A percentile compares a stretch with the other conserved stretches of the same genome.
Conservation (phyloP, 2,329 filamentous ascomycete species). For the Verruconis gallopava region DNA sequence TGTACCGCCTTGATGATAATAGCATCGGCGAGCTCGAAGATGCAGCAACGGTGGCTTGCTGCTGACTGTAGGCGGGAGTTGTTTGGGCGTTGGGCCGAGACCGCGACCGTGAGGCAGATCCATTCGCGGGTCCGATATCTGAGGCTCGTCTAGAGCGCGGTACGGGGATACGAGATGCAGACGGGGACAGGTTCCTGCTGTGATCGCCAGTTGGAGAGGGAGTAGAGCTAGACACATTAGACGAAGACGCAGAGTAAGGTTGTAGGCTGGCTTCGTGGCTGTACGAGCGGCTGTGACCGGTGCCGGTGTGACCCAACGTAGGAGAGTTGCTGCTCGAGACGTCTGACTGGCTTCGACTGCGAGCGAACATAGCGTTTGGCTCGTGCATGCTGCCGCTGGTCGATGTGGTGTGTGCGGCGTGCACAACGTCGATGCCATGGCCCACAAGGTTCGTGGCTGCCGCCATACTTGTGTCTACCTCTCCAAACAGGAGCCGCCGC, state of each 20-base stretch:
- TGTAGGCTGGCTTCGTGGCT: background rate
- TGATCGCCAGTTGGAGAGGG: background rate
- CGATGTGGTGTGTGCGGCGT: background rate
- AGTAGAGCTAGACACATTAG: background rate
- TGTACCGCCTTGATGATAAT: constrained; percentile 8
- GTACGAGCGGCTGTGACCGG: background rate
- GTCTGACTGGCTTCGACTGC: constrained; percentile 2
- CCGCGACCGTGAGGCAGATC: background rate
- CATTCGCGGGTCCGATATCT: constrained; percentile 2
- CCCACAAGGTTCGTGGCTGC: background rate
- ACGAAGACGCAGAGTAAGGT: background rate
- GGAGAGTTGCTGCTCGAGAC: background rate
- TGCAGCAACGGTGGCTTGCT: background rate
- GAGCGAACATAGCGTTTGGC: constrained; percentile 6
- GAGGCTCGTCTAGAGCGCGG: constrained; percentile 2
- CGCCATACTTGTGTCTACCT: constrained; percentile 1
- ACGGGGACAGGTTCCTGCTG: background rate
- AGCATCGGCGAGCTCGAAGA: constrained; percentile 3
- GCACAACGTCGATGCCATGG: constrained; percentile 2
- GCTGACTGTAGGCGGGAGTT: background rate
- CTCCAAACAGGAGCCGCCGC: constrained; percentile 8
- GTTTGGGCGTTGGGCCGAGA: background rate
- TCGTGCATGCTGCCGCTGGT: constrained; percentile 5
- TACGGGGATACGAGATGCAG: constrained; percentile 2
- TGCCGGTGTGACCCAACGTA: too few relatives aligned